Evolutionary conservation across 495 filamentous ascomycete species (phyloP), one percentile per base, ranked within the genome.

Genomic region (Penicillium riverlandense): DNA sequence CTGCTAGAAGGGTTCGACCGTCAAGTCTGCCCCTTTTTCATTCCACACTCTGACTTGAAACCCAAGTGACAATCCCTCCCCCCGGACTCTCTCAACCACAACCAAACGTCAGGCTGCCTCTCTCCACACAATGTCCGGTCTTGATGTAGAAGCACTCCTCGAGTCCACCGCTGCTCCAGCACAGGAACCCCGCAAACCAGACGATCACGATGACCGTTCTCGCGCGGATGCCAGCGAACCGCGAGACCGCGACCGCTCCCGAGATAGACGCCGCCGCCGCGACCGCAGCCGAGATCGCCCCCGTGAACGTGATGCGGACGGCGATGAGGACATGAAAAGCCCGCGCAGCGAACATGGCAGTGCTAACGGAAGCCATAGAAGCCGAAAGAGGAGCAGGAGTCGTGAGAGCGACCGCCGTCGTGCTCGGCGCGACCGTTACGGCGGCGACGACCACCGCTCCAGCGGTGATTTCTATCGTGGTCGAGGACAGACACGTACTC

Each of bases 111-210:
- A 48, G 41, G 15, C 40, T 37, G 5, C 13, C 8, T 30, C 6
- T 43, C 6, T 6, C 22, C 45, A 41, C 54, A 70, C 55, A 38
- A 96, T 96, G 90, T 91, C 90, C 62, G 84, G 84, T 67, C 76
- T 94, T 59, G 88, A 95, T 63, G 88, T 95, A 55, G 90, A 96
- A 77, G 90, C 90, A 55, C 82, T 96, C 48, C 79, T 96, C 56
- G 90, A 95, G 70, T 88, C 86, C 30, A 90, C 90, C 53, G 90
- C 90, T 34, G 82, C 77, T 52, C 70, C 68, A 31, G 50, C 66
- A 37, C 79, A 80, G 51, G 69, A 79, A 35, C 61, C 75, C 37
- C 58, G 68, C 43, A 71, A 70, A 41, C 61, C 73, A 44, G 76
- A 77, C 47, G 79, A 83, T 44, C 63, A 60, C 44, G 75, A 82